Conservation (phyloP, 2,329 filamentous ascomycete species). For the Pseudogymnoascus sp. region DNA sequence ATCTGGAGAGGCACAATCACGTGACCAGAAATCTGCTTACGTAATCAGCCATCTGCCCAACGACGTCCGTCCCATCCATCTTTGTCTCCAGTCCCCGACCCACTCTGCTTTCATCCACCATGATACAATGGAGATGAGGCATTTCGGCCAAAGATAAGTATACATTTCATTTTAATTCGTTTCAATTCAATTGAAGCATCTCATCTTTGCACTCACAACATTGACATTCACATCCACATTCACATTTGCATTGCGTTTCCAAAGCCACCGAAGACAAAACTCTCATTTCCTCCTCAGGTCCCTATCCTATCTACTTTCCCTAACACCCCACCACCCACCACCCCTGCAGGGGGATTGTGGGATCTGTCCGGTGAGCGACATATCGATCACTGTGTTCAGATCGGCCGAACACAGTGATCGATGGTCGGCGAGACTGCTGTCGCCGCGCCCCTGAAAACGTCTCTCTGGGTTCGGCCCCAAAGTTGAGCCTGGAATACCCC, state of each 20-base stretch:
- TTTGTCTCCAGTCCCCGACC: neutral
- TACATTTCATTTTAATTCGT: neutral
- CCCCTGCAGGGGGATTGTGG: no score
- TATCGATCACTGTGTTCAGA: no score
- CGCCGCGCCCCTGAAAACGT: no score
- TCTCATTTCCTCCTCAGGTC: no score
- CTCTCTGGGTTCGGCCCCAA: no score
- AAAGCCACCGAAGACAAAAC: no score
- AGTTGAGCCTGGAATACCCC: no score
- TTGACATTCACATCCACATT: neutral
- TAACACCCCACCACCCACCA: no score
- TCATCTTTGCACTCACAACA: neutral
- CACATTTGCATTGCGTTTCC: neutral
- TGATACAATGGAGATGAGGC: neutral
- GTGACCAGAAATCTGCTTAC: neutral
- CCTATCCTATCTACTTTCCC: no score
- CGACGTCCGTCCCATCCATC: neutral
- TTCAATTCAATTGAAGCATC: neutral
- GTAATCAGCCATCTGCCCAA: neutral
- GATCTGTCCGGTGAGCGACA: no score
- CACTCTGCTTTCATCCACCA: neutral
- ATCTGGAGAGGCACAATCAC: neutral
- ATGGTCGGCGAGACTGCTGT: no score
- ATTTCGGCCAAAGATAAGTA: neutral
- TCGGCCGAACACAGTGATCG: no score